These are phyloP conservation scores for Zalaria obscura DNA, from an alignment of 2,329 filamentous ascomycete genomes.

Conservation along the genomic window DNA sequence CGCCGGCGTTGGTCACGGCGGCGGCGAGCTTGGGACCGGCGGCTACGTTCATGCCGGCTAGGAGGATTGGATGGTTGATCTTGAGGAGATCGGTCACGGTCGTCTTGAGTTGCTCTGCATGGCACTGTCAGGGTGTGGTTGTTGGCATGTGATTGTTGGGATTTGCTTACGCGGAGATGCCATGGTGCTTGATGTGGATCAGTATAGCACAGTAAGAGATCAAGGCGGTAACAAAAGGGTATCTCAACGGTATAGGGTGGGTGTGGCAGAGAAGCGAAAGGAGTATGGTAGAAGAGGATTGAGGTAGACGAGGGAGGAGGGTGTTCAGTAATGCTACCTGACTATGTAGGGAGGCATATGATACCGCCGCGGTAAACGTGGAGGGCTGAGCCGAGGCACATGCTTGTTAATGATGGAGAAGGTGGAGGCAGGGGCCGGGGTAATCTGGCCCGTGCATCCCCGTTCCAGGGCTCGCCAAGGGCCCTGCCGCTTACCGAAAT, in stretches of 20 bases:
- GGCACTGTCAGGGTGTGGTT: constrained; percentile 13
- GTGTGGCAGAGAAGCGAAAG: constrained; percentile 1
- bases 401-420: too few species aligned
- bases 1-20: constrained; percentile 92
- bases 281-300: background rate
- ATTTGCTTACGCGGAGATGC: constrained; percentile 60
- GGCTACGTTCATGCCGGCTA: constrained; percentile 98
- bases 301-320: background rate
- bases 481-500: background rate
- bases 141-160: constrained; percentile 9
- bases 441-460: background rate
- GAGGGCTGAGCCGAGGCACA: background rate
- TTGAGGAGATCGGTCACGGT: constrained; percentile 89
- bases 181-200: constrained; percentile 33
- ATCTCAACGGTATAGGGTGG: background rate
- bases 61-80: constrained; percentile 91
- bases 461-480: background rate
- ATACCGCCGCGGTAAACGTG: background rate
- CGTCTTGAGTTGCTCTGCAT: constrained; percentile 72
- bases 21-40: constrained; percentile 92
- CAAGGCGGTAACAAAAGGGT: background rate
- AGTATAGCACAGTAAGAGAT: background rate
- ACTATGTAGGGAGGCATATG: background rate
- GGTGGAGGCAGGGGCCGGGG: too few species aligned
- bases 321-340: background rate